Evolutionary conservation across 2,329 filamentous ascomycete species (phyloP).

Genomic region (Seiridium unicorne): DNA sequence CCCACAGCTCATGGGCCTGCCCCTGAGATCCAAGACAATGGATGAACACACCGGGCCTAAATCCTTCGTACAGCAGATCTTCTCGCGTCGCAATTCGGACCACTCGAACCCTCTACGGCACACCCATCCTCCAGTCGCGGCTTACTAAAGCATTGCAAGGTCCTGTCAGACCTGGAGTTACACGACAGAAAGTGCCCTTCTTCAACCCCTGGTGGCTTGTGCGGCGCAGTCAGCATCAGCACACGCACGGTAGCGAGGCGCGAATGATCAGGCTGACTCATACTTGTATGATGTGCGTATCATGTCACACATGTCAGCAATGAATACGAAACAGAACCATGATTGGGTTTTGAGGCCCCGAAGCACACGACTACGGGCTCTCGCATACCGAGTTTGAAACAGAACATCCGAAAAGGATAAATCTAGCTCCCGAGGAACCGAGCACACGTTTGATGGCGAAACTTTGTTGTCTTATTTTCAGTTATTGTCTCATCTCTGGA

Average conservation of each 20-base stretch:
- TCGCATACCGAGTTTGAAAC: not conserved
- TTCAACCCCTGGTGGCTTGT: conserved; percentile 1
- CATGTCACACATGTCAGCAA: not conserved
- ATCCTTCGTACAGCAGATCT: conserved; percentile 37
- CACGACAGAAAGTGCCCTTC: conserved; percentile 13
- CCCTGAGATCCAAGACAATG: conserved; percentile 29
- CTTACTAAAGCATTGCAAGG: conserved; percentile 25
- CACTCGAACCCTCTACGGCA: conserved; percentile 36
- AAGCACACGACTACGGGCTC: not conserved
- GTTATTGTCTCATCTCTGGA: too few relatives aligned
- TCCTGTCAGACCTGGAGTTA: conserved; percentile 6
- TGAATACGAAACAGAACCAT: too few relatives aligned
- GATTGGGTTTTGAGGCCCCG: not conserved
- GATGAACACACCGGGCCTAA: conserved; percentile 28
- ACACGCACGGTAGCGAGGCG: not conserved
- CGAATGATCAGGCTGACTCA: conserved; percentile 4
- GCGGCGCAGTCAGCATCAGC: conserved; percentile 3
- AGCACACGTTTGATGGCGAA: too few relatives aligned
- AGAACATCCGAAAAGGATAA: not conserved
- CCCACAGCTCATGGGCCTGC: conserved; percentile 34
- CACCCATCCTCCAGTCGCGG: conserved; percentile 29
- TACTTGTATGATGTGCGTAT: not conserved
- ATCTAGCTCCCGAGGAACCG: not conserved
- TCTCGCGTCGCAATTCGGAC: conserved; percentile 39
- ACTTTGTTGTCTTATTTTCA: too few relatives aligned